These are phyloP conservation scores for Cyclotella atomus DNA, from an alignment of 108 stramenopile species.

Conservation along the genomic window DNA sequence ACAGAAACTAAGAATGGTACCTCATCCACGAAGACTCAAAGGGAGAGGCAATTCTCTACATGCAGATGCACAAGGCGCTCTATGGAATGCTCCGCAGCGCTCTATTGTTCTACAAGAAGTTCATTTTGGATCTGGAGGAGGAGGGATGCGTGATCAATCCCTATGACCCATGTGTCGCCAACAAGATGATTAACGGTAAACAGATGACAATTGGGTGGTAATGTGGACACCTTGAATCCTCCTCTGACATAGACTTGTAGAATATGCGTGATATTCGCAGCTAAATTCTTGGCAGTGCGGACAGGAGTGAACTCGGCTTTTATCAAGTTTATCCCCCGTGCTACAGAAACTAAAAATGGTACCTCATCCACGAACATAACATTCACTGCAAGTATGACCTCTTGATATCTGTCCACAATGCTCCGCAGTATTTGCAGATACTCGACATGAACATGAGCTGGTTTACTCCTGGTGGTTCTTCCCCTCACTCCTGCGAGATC, in stretches of 20 bases:
- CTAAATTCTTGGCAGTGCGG: background rate
- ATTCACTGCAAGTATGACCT: constrained; percentile 4
- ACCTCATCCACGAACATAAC: constrained; percentile 29
- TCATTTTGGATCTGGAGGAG: no score
- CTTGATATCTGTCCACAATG: background rate
- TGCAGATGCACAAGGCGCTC: no score
- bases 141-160: constrained; percentile 55
- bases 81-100: no score
- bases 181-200: constrained; percentile 25
- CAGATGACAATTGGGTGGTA: constrained; percentile 6
- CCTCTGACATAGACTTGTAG: background rate
- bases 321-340: constrained; percentile 7
- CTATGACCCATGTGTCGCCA: constrained; percentile 55
- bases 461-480: background rate
- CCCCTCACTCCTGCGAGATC: background rate
- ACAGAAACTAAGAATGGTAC: constrained; percentile 12
- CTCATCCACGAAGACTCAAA: constrained; percentile 25
- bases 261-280: background rate
- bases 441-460: background rate
- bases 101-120: no score
- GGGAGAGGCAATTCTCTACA: no score
- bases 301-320: constrained; percentile 1
- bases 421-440: background rate
- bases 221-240: constrained; percentile 9
- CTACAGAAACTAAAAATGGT: constrained; percentile 11